Evolutionary conservation across 176 grass and related monocot species (phyloP), one percentile per base, ranked within the genome.

Genomic region (Musa acuminata): DNA sequence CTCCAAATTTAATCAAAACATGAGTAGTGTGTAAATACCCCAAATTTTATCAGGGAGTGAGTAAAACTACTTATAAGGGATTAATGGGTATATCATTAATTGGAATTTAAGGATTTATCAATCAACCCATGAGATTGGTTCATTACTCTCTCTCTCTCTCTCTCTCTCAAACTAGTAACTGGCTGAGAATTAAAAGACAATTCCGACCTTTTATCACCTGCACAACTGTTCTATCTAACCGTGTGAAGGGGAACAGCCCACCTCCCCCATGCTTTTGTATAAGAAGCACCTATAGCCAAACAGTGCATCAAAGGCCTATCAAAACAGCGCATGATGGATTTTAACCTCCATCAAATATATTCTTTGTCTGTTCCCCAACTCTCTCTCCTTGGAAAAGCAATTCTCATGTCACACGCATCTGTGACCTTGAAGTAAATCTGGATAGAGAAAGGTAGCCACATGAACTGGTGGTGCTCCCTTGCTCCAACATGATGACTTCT

Each of bases 391-490:
- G 29, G 29, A 35, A 35, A 35, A 35, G 35, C 35, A 69, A 74
- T 49, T 70, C 50, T 80, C 27, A 27, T 21, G 62, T 50, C 25
- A 59, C 25, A 20, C 58, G 76, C 65, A 53, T 53, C 49, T 63
- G 77, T 55, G 24, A 75, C 72, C 72, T 75, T 75, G 43, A 13
- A 75, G 73, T 79, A 26, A 78, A 8, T 67, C 7, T 29, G 13
- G 13, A 29, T 13, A 67, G 26, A 84, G 54, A 91, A 91, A 75
- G 69, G 35, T 75, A 89, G 82, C 92, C 93, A 97, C 90, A 93
- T 80, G 79, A 85, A 93, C 82, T 86, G 72, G 87, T 90, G 87
- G 85, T 86, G 79, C 55, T 81, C 57, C 64, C 66, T 71, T 54
- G 13, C 67, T 70, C 76, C 82, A 79, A 1, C 25, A 43, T 58